phyloP scores from a whole-genome alignment of 1,284 basidiomycete species.

The Trametes pubescens region DNA sequence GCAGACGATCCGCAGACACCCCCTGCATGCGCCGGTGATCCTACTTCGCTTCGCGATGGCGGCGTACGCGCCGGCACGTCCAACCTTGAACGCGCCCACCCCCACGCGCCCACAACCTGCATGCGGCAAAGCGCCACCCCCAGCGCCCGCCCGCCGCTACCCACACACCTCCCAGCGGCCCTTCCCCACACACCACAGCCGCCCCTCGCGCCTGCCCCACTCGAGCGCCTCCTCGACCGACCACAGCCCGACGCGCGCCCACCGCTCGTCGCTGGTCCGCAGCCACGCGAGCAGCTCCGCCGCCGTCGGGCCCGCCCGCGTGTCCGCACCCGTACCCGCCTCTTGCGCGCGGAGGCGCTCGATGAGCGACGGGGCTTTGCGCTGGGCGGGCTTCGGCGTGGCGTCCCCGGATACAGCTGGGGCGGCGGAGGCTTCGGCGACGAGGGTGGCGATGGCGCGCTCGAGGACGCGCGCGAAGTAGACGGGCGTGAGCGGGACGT shows the following conservation, averaged over 20 bases:
- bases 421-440: constrained; percentile 28
- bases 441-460: constrained; percentile 51
- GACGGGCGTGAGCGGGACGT: constrained; percentile 62
- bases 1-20: too few species aligned
- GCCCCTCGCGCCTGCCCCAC: constrained; percentile 51
- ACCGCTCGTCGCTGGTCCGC: constrained; percentile 61
- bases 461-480: constrained; percentile 59
- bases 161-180: constrained; percentile 50
- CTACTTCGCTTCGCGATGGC: too few species aligned
- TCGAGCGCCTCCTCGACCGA: constrained; percentile 66
- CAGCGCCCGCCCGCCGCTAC: constrained; percentile 18
- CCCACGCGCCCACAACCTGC: not conserved
- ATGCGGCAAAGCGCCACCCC: not conserved
- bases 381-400: constrained; percentile 6
- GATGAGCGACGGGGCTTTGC: constrained; percentile 24
- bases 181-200: constrained; percentile 55
- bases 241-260: constrained; percentile 70
- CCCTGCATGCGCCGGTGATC: too few species aligned
- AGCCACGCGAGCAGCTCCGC: constrained; percentile 57
- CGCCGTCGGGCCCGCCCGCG: constrained; percentile 51
- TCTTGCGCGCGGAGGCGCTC: constrained; percentile 28
- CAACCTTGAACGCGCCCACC: too few species aligned
- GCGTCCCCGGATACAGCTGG: constrained; percentile 7
- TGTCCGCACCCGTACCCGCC: not conserved
- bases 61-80: too few species aligned